Evolutionary conservation across 2,329 filamentous ascomycete species (phyloP).

Genomic region (Alternaria conjuncta): DNA sequence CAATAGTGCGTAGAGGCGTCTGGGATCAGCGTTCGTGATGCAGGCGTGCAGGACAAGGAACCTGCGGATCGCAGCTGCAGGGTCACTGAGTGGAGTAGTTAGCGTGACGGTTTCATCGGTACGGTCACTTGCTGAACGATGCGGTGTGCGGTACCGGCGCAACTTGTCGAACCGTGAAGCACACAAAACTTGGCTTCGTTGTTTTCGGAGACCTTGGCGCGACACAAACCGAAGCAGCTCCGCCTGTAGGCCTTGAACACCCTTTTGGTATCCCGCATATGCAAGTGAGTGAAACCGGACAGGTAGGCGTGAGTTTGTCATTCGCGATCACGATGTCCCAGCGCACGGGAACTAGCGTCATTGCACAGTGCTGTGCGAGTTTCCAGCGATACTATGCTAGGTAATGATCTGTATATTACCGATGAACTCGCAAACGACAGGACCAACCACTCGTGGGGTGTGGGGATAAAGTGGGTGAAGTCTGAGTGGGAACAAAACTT

Average conservation of each 20-base stretch:
- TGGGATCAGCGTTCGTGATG: conserved; percentile 14
- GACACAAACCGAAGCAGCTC: not conserved
- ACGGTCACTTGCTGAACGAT: not conserved
- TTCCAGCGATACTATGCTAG: conserved; percentile 10
- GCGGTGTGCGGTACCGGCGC: conserved; percentile 7
- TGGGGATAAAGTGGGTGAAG: conserved; percentile 11
- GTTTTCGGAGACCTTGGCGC: not conserved
- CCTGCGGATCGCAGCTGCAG: conserved; percentile 15
- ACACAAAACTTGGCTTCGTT: not conserved
- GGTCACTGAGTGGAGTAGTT: conserved; percentile 5
- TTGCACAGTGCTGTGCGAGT: conserved; percentile 4
- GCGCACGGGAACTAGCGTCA: conserved; percentile 3
- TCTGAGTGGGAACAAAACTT: conserved; percentile 1
- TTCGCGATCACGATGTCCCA: conserved; percentile 1
- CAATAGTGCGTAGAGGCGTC: conserved; percentile 2
- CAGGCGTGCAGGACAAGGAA: conserved; percentile 6
- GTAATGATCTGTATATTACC: conserved; percentile 19
- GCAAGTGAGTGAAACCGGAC: conserved; percentile 1
- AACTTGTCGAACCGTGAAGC: not conserved
- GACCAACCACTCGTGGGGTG: conserved; percentile 13
- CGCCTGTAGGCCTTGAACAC: not conserved
- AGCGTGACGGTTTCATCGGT: not conserved
- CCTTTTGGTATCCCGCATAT: not conserved
- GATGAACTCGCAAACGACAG: conserved; percentile 1
- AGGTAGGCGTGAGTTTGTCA: not conserved